These are phyloP conservation scores for Aspergillus hortae DNA, from an alignment of 2,329 filamentous ascomycete genomes.

Conservation along the genomic window DNA sequence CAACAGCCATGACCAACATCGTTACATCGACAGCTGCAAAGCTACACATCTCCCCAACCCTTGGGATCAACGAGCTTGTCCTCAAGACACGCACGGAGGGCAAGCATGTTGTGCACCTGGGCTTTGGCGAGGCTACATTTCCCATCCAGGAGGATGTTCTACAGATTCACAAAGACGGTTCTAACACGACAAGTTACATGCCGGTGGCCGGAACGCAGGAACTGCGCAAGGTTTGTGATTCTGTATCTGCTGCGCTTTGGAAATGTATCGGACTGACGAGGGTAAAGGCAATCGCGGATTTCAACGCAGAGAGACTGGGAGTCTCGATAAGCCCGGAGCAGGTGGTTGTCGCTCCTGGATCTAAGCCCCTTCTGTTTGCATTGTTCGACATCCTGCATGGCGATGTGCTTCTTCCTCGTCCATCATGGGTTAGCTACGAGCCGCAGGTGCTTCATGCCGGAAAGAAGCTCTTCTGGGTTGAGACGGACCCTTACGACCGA, in stretches of 20 bases:
- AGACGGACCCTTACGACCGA: not conserved
- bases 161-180: not conserved
- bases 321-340: not conserved
- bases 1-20: slow-evolving; percentile 1
- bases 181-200: slow-evolving; percentile 2
- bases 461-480: slow-evolving; percentile 5
- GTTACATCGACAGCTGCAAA: slow-evolving; percentile 1
- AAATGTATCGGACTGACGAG: not conserved
- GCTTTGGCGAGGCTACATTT: slow-evolving; percentile 2
- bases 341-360: slow-evolving; percentile 5
- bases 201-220: slow-evolving; percentile 1
- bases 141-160: slow-evolving; percentile 4
- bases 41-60: slow-evolving; percentile 3
- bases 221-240: not conserved
- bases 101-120: slow-evolving; percentile 3
- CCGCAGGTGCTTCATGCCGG: slow-evolving; percentile 1
- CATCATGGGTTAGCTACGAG: slow-evolving; percentile 6
- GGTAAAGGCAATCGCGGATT: not conserved
- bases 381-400: slow-evolving; percentile 4
- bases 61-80: slow-evolving; percentile 3
- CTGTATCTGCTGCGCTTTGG: not conserved
- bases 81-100: slow-evolving; percentile 1
- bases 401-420: slow-evolving; percentile 4
- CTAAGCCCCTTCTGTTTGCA: slow-evolving; percentile 4
- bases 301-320: slow-evolving; percentile 1